These are phyloP conservation scores for Nemophila menziesii DNA, from an alignment of 257 asterid genomes.

Conservation along the genomic window DNA sequence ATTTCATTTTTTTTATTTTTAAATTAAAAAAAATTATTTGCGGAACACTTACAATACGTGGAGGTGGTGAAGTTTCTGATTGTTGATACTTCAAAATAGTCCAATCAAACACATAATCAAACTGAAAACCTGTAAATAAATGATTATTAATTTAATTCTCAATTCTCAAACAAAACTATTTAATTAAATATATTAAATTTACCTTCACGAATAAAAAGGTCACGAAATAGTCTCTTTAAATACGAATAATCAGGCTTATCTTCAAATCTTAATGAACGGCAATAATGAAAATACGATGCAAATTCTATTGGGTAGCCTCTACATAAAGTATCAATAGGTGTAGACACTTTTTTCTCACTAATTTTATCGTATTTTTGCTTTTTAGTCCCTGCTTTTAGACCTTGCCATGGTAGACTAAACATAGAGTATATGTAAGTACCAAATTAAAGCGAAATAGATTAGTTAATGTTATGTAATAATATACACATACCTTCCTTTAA, in stretches of 20 bases:
- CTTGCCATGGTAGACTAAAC: slow-evolving; percentile 92
- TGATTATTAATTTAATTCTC: background rate
- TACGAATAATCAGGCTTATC: slow-evolving; percentile 97
- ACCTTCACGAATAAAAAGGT: slow-evolving; percentile 98
- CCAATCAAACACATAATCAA: slow-evolving; percentile 96
- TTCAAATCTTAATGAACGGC: slow-evolving; percentile 88
- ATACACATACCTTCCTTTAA: slow-evolving; percentile 66
- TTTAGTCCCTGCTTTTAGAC: slow-evolving; percentile 91
- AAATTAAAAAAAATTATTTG: background rate
- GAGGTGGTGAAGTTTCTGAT: slow-evolving; percentile 78
- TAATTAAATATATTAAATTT: background rate
- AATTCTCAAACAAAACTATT: slow-evolving; percentile 3
- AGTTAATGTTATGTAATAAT: background rate
- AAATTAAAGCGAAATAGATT: background rate
- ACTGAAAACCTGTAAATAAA: slow-evolving; percentile 60
- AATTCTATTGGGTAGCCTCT: slow-evolving; percentile 84
- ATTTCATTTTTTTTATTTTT: too few species aligned
- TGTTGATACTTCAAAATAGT: slow-evolving; percentile 93
- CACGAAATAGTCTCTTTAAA: slow-evolving; percentile 90
- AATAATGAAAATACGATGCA: slow-evolving; percentile 92
- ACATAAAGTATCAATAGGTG: slow-evolving; percentile 86
- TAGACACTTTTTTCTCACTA: slow-evolving; percentile 88
- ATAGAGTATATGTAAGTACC: slow-evolving; percentile 17
- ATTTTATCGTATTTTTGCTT: slow-evolving; percentile 93
- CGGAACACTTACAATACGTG: slow-evolving; percentile 48